These are phyloP conservation scores for Nakaseomyces kungkrabaensis DNA, from an alignment of 1,139 yeast genomes.

Conservation along the genomic window DNA sequence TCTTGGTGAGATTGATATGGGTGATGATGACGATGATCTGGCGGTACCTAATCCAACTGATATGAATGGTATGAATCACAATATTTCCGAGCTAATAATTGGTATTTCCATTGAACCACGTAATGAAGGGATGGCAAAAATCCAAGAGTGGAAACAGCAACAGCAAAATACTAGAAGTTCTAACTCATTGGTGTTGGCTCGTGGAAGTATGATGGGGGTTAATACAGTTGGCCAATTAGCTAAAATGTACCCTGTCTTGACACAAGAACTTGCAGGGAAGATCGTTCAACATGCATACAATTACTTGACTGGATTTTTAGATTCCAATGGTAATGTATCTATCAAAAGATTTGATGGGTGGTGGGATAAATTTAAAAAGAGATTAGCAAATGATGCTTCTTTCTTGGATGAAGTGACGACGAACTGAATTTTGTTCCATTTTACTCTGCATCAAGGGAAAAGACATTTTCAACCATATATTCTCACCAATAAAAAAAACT, in stretches of 20 bases:
- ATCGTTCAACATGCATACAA: conserved; percentile 90
- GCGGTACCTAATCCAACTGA: conserved; percentile 26
- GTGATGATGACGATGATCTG: conserved; percentile 27
- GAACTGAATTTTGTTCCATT: conserved; percentile 5
- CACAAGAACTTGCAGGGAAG: conserved; percentile 60
- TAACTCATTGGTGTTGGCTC: conserved; percentile 27
- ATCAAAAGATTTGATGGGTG: conserved; percentile 85
- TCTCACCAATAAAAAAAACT: background rate
- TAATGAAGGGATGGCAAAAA: conserved; percentile 27
- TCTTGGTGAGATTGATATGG: conserved; percentile 36
- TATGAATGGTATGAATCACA: conserved; percentile 13
- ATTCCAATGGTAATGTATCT: conserved; percentile 67
- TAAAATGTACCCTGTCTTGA: conserved; percentile 28
- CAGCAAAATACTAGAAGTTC: conserved; percentile 6
- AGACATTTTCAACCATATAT: no score
- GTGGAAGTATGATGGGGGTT: conserved; percentile 16
- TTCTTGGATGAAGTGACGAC: conserved; percentile 47
- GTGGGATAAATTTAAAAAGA: conserved; percentile 86
- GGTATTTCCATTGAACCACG: conserved; percentile 85
- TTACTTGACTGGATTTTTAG: conserved; percentile 76
- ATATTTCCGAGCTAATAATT: conserved; percentile 40
- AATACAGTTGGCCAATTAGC: conserved; percentile 31
- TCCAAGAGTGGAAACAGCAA: conserved; percentile 23
- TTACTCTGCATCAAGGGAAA: no score
- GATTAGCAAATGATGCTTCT: conserved; percentile 68